Evolutionary conservation across 2,329 filamentous ascomycete species (phyloP), one percentile per base, ranked within the genome.

Genomic region (Aspergillus tanneri): DNA sequence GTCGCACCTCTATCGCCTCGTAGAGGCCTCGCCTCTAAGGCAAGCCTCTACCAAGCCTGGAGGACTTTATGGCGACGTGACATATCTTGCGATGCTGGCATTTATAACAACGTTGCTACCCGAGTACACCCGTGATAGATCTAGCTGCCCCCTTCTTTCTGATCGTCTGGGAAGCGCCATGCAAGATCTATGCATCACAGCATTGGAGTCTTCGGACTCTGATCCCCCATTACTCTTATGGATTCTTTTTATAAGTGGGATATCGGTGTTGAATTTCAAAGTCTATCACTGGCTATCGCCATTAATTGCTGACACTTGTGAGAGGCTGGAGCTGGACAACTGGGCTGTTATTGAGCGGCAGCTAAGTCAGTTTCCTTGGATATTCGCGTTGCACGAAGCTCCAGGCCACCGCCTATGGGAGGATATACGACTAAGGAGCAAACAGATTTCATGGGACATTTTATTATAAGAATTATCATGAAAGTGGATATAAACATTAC

Each of bases 171-270:
- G 3, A 38, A 25, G 21, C 32, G 21, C 43, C 30, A 27, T 45
- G 32, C 32, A 36, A 36, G 32, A 36, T 36, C 8, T 36, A 9
- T 36, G 32, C 14, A 14, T 36, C 32, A 36, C 16, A 16, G 30
- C 7, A 30, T 24, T n/a, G 2, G 43, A 37, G n/a, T 37, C 21
- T 9, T 35, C 19, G 10, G 21, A 35, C 14, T 14, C 21, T 28
- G 43, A 45, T 45, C 21, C 10, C 18, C 23, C 30, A 7, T 37
- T 27, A 7, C 34, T 45, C 8, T 22, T 45, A 36, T 45, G 43
- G 43, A 38, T 45, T 45, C 43, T 45, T 19, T 45, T 45, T 37
- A 45, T 45, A 18, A 27, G 43, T 28, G 43, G 32, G 32, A 37
- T 45, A 38, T 45, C 43, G 3, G 43, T 38, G 5, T 37, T 45